These are phyloP conservation scores for Gaeumannomyces tritici DNA, from an alignment of 2,329 filamentous ascomycete species.

Conservation along the genomic window DNA sequence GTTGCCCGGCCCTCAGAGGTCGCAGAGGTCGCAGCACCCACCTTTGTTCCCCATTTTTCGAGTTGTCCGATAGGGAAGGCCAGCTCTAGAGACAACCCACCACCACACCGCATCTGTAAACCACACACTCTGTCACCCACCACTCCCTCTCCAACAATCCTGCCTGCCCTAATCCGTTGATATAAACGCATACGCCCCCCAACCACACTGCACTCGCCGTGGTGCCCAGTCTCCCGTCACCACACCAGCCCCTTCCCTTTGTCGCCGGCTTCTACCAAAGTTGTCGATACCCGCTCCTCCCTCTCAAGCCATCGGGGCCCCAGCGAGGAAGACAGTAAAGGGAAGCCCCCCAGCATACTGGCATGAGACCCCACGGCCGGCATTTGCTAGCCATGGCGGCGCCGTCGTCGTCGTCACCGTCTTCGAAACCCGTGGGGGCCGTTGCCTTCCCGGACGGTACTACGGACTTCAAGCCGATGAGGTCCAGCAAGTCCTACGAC, in stretches of 20 bases:
- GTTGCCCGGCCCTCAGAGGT: too few species aligned
- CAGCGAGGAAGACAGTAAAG: neutral
- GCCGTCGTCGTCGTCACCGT: constrained; percentile 25
- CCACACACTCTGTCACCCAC: neutral
- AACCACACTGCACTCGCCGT: too few species aligned
- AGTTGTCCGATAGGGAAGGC: too few species aligned
- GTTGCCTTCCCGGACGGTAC: constrained; percentile 40
- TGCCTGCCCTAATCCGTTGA: too few species aligned
- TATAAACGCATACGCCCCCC: too few species aligned
- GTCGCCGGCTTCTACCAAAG: neutral
- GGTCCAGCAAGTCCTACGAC: constrained; percentile 35
- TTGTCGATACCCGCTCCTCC: too few species aligned
- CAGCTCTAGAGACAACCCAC: too few species aligned
- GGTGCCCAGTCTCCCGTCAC: too few species aligned
- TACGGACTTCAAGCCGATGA: constrained; percentile 43
- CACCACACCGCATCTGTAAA: neutral
- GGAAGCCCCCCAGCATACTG: neutral
- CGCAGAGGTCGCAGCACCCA: too few species aligned
- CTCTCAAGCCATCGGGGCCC: neutral
- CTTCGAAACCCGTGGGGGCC: constrained; percentile 23
- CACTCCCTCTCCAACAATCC: neutral
- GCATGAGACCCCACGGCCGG: too few species aligned
- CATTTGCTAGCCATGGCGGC: constrained; percentile 17
- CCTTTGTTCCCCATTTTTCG: too few species aligned
- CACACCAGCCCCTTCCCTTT: neutral